A percentile compares a stretch with the other conserved stretches of the same genome.
Evolutionary conservation across 1,139 yeast genomes (phyloP).

Genomic region (Hansenula lynferdii): DNA sequence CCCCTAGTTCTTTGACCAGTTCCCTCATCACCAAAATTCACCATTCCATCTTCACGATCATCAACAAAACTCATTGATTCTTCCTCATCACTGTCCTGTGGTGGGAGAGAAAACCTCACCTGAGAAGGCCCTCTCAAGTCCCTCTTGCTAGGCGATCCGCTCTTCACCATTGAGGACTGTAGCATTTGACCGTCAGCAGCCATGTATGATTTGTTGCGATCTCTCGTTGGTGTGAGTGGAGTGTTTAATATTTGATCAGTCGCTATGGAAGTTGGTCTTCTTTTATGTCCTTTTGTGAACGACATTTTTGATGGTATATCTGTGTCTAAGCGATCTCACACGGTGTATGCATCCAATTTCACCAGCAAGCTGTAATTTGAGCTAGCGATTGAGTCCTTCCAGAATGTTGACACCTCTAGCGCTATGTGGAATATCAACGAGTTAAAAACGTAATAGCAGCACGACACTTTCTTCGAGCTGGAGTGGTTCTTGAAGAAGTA

Average conservation of each 20-base stretch:
- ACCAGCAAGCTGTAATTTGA: background rate
- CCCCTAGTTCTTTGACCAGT: background rate
- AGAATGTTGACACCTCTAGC: too few relatives aligned
- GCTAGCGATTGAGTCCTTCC: too few relatives aligned
- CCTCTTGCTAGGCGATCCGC: conserved; percentile 22
- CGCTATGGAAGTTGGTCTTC: conserved; percentile 23
- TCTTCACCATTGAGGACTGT: conserved; percentile 22
- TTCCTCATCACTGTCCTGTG: conserved; percentile 10
- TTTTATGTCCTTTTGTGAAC: conserved; percentile 13
- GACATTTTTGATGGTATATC: conserved; percentile 17
- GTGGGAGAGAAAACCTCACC: conserved; percentile 25
- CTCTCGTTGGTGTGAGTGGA: background rate
- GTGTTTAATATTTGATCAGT: conserved; percentile 10
- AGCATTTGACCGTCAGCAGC: conserved; percentile 21
- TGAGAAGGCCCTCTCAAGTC: conserved; percentile 22
- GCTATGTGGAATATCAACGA: too few relatives aligned
- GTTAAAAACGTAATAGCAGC: too few relatives aligned
- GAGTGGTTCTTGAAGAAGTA: too few relatives aligned
- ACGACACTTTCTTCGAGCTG: too few relatives aligned
- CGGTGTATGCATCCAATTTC: too few relatives aligned
- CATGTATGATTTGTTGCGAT: conserved; percentile 15
- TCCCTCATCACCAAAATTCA: conserved; percentile 11
- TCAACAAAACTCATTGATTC: conserved; percentile 4
- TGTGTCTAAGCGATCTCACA: too few relatives aligned
- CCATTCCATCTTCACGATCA: conserved; percentile 8